These are phyloP conservation scores for Aspergillus mulundensis DNA, from an alignment of 495 filamentous ascomycete genomes.

Conservation along the genomic window DNA sequence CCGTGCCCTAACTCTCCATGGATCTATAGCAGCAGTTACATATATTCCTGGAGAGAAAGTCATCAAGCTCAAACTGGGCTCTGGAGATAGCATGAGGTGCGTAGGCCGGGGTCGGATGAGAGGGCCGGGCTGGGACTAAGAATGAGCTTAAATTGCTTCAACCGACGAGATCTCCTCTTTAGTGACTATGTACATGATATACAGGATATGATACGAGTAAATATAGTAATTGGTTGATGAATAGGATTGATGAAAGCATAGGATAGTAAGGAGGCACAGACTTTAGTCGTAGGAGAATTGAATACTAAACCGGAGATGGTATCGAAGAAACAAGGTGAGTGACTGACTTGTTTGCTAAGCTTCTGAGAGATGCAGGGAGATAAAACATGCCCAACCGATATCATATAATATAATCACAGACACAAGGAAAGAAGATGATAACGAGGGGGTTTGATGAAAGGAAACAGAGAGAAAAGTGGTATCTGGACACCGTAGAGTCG, in stretches of 20 bases:
- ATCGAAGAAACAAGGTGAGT: not conserved
- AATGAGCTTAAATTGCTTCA: not conserved
- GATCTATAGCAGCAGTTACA: too few relatives aligned
- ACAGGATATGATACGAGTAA: too few relatives aligned
- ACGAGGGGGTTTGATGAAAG: constrained; percentile 1
- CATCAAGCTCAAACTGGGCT: not conserved
- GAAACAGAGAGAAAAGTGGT: constrained; percentile 11
- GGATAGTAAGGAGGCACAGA: too few relatives aligned
- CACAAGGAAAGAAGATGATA: constrained; percentile 5
- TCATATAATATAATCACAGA: constrained; percentile 11
- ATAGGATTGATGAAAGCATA: too few relatives aligned
- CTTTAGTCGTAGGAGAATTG: too few relatives aligned
- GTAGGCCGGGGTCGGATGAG: too few relatives aligned
- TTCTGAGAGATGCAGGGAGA: constrained; percentile 2
- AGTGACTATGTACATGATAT: too few relatives aligned
- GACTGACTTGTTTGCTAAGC: constrained; percentile 6
- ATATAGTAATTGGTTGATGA: too few relatives aligned
- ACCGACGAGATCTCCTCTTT: not conserved
- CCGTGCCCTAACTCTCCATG: too few relatives aligned
- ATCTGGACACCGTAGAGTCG: constrained; percentile 11
- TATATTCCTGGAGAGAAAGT: too few relatives aligned
- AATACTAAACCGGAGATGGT: not conserved
- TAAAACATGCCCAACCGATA: constrained; percentile 10
- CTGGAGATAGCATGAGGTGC: too few relatives aligned
- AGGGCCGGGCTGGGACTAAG: not conserved